Evolutionary conservation across 345 rosid species (phyloP), one percentile per base, ranked within the genome.

Genomic region (Dovyalis caffra): DNA sequence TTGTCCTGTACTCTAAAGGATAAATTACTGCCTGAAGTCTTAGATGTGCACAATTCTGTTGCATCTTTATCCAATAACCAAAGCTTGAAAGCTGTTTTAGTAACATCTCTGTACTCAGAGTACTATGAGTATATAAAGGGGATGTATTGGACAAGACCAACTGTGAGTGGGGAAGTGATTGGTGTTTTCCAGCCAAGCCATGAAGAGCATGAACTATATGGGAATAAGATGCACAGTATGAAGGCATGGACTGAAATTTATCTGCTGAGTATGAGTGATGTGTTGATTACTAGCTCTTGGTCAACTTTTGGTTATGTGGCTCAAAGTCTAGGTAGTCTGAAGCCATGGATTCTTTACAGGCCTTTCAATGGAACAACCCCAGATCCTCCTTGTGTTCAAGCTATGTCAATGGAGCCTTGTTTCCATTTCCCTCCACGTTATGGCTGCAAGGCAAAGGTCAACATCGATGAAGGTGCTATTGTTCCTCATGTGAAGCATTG

Each of bases 221-320:
- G 73, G 18, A 70, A 78, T 32, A 73, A 53, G 20, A 51, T 61
- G 73, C 81, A 73, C 18, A 78, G 69, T 49, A 32, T 78, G 29
- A 68, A 78, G 74, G 81, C 81, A 26, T 78, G 76, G 81, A 70
- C 69, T 63, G 81, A 78, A 40, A 78, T 78, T 6, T 9, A 78
- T 37, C 18, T 73, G 18, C 64, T 78, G 0, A 78, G 81, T 32
- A 8, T 68, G 64, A 43, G 74, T 21, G 74, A 78, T 61, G 64
- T 60, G 57, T 29, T 78, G 43, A 65, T 78, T 31, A 78, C 77
- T 21, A 78, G 81, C 23, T 8, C 77, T 9, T 49, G 68, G 70
- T 78, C 81, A 43, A 78, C 81, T 8, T 78, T 78, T 49, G 81
- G 81, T 8, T 78, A 78, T 38, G 81, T 73, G n/a, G 77, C 77